Base-by-base conservation (phyloP, 1,139 yeast species). In the Wickerhamomyces sp. region DNA sequence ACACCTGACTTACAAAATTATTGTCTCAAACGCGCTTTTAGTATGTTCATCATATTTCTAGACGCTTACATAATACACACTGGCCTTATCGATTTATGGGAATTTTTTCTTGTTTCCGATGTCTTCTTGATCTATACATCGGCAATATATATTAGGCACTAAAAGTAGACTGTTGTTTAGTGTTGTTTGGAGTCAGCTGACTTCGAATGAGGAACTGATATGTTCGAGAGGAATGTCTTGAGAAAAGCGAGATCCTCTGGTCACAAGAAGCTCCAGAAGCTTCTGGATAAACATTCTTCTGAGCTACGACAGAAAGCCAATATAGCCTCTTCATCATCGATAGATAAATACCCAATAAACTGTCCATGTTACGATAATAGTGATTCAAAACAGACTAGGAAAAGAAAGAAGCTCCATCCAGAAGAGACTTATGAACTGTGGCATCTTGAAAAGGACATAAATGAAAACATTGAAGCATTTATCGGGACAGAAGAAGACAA, bases 391-490 rank as follows among this genome's bases (percentile, higher is more conserved):
- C 6, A 29, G 10, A 29, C 31, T 2, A 29, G 31, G 13, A 11
- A 29, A 6, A 11, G 31, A 29, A 29, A 29, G 31, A 29, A 29
- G 13, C 31, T 29, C 10, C 31, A 29, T 37, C 53, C 59, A 1
- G 56, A 52, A 29, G 53, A 51, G 27, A 55, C 58, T 2, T 56
- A 47, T 39, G 60, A 56, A 40, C 41, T 44, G 13, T 56, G 60
- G 60, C 43, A 48, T 13, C 42, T 49, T 37, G 56, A 52, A 41
- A 29, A 31, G 11, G 27, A 40, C 6, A 34, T 55, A 3, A 53
- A 53, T 40, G 39, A 37, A 31, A 45, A 44, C 37, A 31, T 46
- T 9, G n/a, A 31, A 0, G 39, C 27, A 26, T 27, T 37, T 26
- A 2, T 33, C 3, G 45, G 23, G 10, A 14, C 15, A 11, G 10